Conservation (phyloP, 1,284 basidiomycete genomes). For the Mycena citricolor region DNA sequence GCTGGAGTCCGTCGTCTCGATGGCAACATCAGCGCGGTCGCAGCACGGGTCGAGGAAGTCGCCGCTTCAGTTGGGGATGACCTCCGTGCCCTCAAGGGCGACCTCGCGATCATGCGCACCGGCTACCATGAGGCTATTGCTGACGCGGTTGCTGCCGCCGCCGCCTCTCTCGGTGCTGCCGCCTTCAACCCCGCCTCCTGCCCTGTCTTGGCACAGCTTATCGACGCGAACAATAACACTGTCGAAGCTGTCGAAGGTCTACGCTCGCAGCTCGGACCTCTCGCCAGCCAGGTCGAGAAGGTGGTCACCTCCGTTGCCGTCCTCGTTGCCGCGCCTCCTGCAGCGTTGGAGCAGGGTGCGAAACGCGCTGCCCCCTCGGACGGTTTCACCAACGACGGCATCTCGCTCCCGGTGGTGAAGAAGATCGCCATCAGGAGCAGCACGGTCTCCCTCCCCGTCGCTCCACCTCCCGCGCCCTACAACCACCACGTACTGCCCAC, state of each 20-base stretch:
- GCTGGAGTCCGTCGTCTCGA: conserved; percentile 3
- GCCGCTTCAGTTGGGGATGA: neutral
- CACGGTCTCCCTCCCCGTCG: conserved; percentile 7
- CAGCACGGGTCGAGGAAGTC: conserved; percentile 1
- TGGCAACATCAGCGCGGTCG: conserved; percentile 1
- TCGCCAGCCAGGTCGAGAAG: too few species aligned
- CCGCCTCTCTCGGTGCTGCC: neutral
- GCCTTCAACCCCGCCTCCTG: neutral
- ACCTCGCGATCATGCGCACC: neutral
- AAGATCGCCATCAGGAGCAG: too few species aligned
- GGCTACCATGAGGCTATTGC: neutral
- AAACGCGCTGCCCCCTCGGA: too few species aligned
- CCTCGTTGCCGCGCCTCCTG: too few species aligned
- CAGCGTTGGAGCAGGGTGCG: too few species aligned
- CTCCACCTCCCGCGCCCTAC: neutral
- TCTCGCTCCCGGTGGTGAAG: too few species aligned
- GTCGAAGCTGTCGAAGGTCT: neutral
- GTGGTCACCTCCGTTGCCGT: too few species aligned
- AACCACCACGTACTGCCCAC: neutral
- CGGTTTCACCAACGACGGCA: too few species aligned
- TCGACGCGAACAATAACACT: conserved; percentile 3
- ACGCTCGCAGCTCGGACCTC: neutral
- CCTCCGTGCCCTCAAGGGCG: neutral
- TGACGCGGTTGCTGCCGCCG: too few species aligned
- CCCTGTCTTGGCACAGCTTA: neutral